Conservation (phyloP, 1,284 basidiomycete species). For the Tilletia horrida region DNA sequence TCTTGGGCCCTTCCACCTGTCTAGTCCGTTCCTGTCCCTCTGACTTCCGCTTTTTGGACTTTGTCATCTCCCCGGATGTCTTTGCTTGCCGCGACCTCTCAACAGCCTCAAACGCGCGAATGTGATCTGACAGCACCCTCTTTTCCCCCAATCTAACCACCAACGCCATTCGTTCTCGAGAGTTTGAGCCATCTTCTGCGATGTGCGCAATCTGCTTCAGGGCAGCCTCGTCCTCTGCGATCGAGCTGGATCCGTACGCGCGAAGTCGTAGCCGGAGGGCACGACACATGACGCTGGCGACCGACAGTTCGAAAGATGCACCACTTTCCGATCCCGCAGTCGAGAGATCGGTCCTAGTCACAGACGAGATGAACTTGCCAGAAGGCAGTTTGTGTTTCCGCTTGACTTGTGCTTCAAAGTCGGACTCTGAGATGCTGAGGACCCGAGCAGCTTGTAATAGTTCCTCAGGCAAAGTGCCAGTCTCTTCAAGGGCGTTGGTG, state of each 20-base stretch:
- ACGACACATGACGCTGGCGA: constrained; percentile 29
- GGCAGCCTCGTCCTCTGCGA: constrained; percentile 62
- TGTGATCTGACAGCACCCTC: constrained; percentile 61
- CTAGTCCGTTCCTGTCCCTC: too few relatives aligned
- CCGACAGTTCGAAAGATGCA: constrained; percentile 13
- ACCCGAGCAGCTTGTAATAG: constrained; percentile 23
- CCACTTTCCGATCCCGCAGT: background rate
- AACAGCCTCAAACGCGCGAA: constrained; percentile 33
- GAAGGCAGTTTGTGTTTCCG: constrained; percentile 11
- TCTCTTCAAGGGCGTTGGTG: background rate
- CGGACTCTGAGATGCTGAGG: constrained; percentile 66
- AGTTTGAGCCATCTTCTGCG: background rate
- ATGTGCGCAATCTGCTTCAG: constrained; percentile 41
- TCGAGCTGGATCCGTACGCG: constrained; percentile 23
- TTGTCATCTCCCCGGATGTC: too few relatives aligned
- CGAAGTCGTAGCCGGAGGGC: constrained; percentile 32
- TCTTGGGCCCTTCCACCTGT: too few relatives aligned
- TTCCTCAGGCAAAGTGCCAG: background rate
- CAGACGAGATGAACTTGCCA: too few relatives aligned
- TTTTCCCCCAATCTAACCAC: constrained; percentile 79
- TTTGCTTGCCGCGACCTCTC: too few relatives aligned
- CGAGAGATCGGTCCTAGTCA: background rate
- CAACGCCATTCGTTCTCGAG: constrained; percentile 62
- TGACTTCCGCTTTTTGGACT: too few relatives aligned
- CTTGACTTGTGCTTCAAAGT: constrained; percentile 65